Conservation (phyloP, 164 flowering plant species). For the Piper betle region DNA sequence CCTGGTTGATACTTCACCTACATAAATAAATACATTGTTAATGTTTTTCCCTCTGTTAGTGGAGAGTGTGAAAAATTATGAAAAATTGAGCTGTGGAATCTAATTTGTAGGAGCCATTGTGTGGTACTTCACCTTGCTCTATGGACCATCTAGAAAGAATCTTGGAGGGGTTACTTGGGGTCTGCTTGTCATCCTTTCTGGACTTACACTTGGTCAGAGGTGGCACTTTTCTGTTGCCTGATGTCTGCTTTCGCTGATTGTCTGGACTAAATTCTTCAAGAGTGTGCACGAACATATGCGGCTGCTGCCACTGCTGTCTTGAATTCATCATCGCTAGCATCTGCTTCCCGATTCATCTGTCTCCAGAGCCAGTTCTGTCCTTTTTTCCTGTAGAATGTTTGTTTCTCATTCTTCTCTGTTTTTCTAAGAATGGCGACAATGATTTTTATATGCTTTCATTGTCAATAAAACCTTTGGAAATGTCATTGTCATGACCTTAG, state of each 20-base stretch:
- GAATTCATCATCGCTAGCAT: constrained; percentile 22
- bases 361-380: constrained; percentile 37
- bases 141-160: constrained; percentile 11
- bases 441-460: too few species aligned
- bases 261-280: constrained; percentile 9
- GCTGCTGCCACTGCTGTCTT: constrained; percentile 52
- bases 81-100: too few species aligned
- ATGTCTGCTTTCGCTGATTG: background rate
- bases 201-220: constrained; percentile 15
- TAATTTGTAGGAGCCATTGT: constrained; percentile 1
- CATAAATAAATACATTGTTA: background rate
- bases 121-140: constrained; percentile 15
- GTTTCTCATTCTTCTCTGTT: background rate
- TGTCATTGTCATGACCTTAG: too few species aligned
- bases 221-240: constrained; percentile 4
- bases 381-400: constrained; percentile 17
- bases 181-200: constrained; percentile 13
- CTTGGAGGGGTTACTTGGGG: constrained; percentile 10
- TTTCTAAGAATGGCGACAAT: background rate
- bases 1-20: constrained; percentile 26
- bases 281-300: constrained; percentile 36
- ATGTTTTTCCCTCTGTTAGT: background rate
- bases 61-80: too few species aligned
- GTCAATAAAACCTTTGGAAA: too few species aligned
- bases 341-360: constrained; percentile 25